Conservation (phyloP, 2,329 filamentous ascomycete species). For the Fusarium zealandicum region DNA sequence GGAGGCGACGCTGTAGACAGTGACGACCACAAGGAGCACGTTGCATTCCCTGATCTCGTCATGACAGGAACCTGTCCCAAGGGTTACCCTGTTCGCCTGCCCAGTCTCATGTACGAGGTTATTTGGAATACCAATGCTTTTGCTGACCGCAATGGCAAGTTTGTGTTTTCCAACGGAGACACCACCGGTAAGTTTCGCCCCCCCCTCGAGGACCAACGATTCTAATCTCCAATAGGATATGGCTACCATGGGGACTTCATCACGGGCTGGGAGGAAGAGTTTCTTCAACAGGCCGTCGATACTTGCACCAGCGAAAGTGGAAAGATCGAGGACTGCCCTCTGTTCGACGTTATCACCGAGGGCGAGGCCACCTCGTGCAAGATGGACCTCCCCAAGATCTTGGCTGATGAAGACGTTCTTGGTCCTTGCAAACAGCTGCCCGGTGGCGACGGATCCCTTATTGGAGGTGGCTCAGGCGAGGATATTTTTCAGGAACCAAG, state of each 20-base stretch:
- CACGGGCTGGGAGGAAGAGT: conserved; percentile 74
- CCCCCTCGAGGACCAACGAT: conserved; percentile 57
- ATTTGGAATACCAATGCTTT: conserved; percentile 80
- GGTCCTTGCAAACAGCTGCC: conserved; percentile 68
- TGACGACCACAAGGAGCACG: conserved; percentile 66
- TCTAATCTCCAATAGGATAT: conserved; percentile 77
- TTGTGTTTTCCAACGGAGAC: conserved; percentile 81
- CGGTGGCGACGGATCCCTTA: conserved; percentile 62
- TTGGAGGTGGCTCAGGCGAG: conserved; percentile 35
- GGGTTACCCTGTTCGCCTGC: conserved; percentile 71
- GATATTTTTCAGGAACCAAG: conserved; percentile 14
- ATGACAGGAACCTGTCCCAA: conserved; percentile 79
- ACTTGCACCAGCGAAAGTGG: conserved; percentile 77
- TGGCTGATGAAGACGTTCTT: conserved; percentile 66
- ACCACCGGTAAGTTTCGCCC: conserved; percentile 62
- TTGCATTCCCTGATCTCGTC: conserved; percentile 80
- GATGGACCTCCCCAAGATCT: conserved; percentile 62
- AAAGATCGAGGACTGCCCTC: conserved; percentile 72
- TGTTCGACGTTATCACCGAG: conserved; percentile 76
- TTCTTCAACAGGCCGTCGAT: conserved; percentile 76
- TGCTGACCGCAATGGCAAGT: conserved; percentile 67
- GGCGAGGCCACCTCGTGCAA: conserved; percentile 64
- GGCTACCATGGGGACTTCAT: conserved; percentile 86
- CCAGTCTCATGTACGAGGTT: conserved; percentile 83
- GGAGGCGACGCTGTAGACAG: conserved; percentile 68